These are phyloP conservation scores for Trichoderma sp. DNA, from an alignment of 2,329 filamentous ascomycete species.

Conservation along the genomic window DNA sequence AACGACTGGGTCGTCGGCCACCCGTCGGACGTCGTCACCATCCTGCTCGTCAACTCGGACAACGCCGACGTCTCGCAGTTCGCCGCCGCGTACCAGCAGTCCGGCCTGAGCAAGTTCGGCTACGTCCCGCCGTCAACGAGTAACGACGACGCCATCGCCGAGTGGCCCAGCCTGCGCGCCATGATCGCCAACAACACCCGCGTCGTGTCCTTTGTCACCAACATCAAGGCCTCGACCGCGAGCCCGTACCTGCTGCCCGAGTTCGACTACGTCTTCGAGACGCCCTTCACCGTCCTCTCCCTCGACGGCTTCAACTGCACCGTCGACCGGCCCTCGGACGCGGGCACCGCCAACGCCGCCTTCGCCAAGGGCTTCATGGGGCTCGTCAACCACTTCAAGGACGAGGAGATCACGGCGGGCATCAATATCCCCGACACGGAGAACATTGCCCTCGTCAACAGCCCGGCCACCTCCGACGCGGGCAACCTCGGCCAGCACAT, in stretches of 20 bases:
- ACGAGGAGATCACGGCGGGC: slow-evolving; percentile 55
- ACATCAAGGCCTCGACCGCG: slow-evolving; percentile 45
- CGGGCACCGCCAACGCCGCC: slow-evolving; percentile 55
- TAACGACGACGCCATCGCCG: slow-evolving; percentile 28
- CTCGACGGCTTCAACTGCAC: slow-evolving; percentile 71
- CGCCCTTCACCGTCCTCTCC: slow-evolving; percentile 64
- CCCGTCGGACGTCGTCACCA: slow-evolving; percentile 73
- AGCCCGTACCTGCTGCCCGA: slow-evolving; percentile 64
- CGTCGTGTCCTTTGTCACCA: slow-evolving; percentile 70
- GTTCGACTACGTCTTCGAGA: slow-evolving; percentile 73
- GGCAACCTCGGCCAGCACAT: slow-evolving; percentile 61
- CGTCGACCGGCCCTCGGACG: slow-evolving; percentile 63
- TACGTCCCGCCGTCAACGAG: slow-evolving; percentile 55
- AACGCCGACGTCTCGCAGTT: slow-evolving; percentile 58
- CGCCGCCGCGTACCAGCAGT: slow-evolving; percentile 55
- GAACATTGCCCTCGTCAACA: slow-evolving; percentile 67
- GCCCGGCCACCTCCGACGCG: slow-evolving; percentile 52
- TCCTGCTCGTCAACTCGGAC: slow-evolving; percentile 73
- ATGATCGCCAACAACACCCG: slow-evolving; percentile 68
- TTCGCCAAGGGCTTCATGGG: slow-evolving; percentile 64
- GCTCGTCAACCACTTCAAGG: slow-evolving; percentile 80
- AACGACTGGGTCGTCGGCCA: slow-evolving; percentile 70
- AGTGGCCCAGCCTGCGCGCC: slow-evolving; percentile 72
- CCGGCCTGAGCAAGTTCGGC: slow-evolving; percentile 63
- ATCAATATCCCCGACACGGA: slow-evolving; percentile 65